Percentiles rank a stretch among this genome's conserved stretches.
phyloP scores from a whole-genome alignment of 192 early-diverging fungal genomes.

The Linnemannia exigua region DNA sequence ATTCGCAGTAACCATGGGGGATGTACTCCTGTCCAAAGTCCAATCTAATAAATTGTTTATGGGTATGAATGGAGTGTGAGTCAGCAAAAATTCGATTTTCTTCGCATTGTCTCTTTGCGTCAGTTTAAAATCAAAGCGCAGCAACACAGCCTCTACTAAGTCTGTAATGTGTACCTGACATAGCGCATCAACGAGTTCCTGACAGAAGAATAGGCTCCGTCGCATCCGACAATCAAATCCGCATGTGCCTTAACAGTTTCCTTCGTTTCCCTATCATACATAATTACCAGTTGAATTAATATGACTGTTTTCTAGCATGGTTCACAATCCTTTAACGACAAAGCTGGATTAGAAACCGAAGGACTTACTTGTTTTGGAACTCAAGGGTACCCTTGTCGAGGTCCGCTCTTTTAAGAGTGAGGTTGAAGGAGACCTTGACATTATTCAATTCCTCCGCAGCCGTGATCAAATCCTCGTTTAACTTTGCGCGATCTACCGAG shows the following conservation, averaged over 20 bases:
- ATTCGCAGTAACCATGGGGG: conserved; percentile 92
- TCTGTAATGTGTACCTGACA: conserved; percentile 65
- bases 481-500: conserved; percentile 87
- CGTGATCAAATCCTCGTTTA: conserved; percentile 87
- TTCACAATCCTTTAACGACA: too few relatives aligned
- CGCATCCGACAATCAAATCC: conserved; percentile 91
- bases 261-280: conserved; percentile 54
- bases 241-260: conserved; percentile 61
- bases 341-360: background rate
- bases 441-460: conserved; percentile 75
- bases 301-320: background rate
- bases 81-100: background rate
- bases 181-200: conserved; percentile 86
- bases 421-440: conserved; percentile 84
- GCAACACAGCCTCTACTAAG: background rate
- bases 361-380: conserved; percentile 61
- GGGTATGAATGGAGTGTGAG: background rate
- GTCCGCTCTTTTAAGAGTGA: conserved; percentile 76
- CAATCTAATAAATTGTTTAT: conserved; percentile 61
- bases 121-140: background rate
- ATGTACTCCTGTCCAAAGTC: conserved; percentile 93
- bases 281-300: background rate
- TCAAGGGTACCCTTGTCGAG: conserved; percentile 75
- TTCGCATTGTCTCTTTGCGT: background rate
- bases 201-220: conserved; percentile 88